phyloP scores from a whole-genome alignment of 164 flowering plant genomes.

The Cinnamomum micranthum region DNA sequence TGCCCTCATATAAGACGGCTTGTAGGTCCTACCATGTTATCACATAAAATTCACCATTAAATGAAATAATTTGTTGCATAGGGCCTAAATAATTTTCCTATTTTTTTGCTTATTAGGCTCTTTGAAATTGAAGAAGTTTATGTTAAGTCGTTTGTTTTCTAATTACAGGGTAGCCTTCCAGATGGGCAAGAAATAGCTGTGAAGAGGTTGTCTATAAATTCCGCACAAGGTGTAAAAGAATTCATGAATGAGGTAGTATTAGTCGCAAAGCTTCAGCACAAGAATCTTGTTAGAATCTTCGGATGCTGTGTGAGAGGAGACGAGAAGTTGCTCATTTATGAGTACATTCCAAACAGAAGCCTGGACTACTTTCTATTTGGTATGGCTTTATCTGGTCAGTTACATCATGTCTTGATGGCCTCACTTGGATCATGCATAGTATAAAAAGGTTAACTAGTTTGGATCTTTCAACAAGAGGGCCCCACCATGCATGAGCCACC shows the following conservation, averaged over 20 bases:
- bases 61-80: too few species aligned
- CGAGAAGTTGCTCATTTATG: constrained; percentile 43
- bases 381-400: constrained; percentile 5
- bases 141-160: neutral
- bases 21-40: too few species aligned
- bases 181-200: constrained; percentile 33
- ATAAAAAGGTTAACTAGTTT: too few species aligned
- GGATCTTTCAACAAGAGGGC: too few species aligned
- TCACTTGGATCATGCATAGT: too few species aligned
- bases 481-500: too few species aligned
- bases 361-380: constrained; percentile 39
- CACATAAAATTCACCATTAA: too few species aligned
- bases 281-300: constrained; percentile 38
- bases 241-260: constrained; percentile 33
- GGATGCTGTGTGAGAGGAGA: constrained; percentile 30
- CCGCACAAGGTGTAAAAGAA: constrained; percentile 26
- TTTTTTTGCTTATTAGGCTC: too few species aligned
- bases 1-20: too few species aligned
- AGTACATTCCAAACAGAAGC: constrained; percentile 40
- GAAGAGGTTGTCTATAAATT: constrained; percentile 24
- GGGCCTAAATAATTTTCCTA: too few species aligned
- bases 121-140: too few species aligned
- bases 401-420: too few species aligned
- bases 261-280: constrained; percentile 40
- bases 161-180: constrained; percentile 25